Percentiles rank a stretch among this genome's conserved stretches.
Conservation (phyloP, 1,139 yeast genomes). For the Debaryomyces sp. region DNA sequence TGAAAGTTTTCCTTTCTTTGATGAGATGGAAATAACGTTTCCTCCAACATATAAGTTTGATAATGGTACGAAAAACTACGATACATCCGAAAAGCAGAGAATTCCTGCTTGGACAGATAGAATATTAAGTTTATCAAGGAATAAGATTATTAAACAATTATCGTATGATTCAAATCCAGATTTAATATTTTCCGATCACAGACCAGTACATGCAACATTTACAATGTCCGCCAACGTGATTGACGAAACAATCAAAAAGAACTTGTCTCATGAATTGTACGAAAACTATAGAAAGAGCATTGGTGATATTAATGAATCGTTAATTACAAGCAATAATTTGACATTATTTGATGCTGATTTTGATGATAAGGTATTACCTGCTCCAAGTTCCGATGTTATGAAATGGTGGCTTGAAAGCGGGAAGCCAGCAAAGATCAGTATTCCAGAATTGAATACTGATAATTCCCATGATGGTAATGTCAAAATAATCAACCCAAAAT, state of each 20-base stretch:
- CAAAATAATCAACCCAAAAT: constrained; percentile 62
- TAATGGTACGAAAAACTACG: constrained; percentile 75
- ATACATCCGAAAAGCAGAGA: constrained; percentile 87
- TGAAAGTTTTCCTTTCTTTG: constrained; percentile 65
- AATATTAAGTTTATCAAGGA: constrained; percentile 49
- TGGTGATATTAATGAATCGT: constrained; percentile 46
- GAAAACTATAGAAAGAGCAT: constrained; percentile 50
- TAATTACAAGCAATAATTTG: constrained; percentile 31
- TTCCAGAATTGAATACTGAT: constrained; percentile 40
- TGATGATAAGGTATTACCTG: constrained; percentile 57
- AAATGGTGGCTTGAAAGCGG: constrained; percentile 96
- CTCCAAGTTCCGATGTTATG: constrained; percentile 79
- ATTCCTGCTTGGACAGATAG: constrained; percentile 98
- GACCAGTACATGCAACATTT: constrained; percentile 87
- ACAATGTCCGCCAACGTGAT: constrained; percentile 67
- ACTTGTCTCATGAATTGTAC: constrained; percentile 63
- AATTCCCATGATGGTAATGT: constrained; percentile 34
- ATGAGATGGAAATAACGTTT: constrained; percentile 76
- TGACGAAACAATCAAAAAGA: constrained; percentile 63
- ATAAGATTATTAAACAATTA: constrained; percentile 61
- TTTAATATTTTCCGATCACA: constrained; percentile 82
- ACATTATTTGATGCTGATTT: constrained; percentile 31
- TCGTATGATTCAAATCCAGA: constrained; percentile 64
- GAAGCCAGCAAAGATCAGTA: constrained; percentile 66
- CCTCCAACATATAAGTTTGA: constrained; percentile 94